A percentile compares a stretch with the other conserved stretches of the same genome.
Evolutionary conservation across 202 grass and related monocot species (phyloP).

Genomic region (Dendrocalamus latiflorus): DNA sequence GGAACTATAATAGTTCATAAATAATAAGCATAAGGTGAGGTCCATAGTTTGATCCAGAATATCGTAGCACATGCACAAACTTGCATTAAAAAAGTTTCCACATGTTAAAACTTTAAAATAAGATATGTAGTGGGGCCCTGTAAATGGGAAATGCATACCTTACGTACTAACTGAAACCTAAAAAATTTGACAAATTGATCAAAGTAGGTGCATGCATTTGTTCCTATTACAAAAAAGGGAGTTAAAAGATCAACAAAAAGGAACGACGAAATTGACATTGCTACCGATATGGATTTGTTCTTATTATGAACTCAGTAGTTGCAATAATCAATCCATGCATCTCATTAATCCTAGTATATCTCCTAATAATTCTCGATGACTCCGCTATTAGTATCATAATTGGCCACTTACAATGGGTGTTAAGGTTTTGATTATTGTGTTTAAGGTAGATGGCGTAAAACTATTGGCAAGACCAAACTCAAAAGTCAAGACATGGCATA

Average conservation of each 20-base stretch:
- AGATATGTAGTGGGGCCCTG: too few relatives aligned
- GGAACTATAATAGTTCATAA: too few relatives aligned
- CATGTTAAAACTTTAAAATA: too few relatives aligned
- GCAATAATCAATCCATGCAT: neutral
- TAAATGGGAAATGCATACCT: too few relatives aligned
- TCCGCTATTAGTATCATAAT: neutral
- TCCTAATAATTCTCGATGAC: neutral
- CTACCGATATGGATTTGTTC: neutral
- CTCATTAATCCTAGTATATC: conserved; percentile 5
- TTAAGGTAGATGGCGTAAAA: too few relatives aligned
- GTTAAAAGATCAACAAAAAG: neutral
- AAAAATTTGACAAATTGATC: neutral
- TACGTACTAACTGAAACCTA: neutral
- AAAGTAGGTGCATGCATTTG: neutral
- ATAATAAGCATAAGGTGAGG: neutral
- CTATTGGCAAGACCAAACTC: neutral
- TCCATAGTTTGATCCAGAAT: neutral
- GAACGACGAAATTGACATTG: neutral
- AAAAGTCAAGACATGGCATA: neutral
- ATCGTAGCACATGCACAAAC: neutral
- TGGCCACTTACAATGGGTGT: neutral
- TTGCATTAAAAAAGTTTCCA: too few relatives aligned
- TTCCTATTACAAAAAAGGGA: neutral
- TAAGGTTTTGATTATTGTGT: neutral
- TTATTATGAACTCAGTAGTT: neutral